These are phyloP conservation scores for Alisma plantagoaquatica DNA, from an alignment of 106 monocot genomes.

Conservation along the genomic window DNA sequence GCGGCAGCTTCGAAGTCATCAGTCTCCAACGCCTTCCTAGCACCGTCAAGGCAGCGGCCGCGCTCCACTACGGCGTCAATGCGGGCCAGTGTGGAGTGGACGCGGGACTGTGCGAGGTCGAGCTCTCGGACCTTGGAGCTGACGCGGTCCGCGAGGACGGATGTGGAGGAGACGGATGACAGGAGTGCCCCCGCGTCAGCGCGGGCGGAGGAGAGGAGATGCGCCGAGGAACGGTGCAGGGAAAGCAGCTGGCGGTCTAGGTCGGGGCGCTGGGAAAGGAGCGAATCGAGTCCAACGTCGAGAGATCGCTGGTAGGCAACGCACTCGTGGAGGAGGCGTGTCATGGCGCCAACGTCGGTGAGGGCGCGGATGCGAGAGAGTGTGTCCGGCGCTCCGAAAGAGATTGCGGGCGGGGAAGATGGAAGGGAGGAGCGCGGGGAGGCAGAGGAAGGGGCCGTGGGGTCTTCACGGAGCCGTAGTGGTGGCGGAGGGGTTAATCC, in stretches of 20 bases:
- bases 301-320: constrained; percentile 62
- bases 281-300: constrained; percentile 61
- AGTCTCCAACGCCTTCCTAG: constrained; percentile 30
- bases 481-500: no score
- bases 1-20: constrained; percentile 72
- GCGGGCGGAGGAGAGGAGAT: constrained; percentile 49
- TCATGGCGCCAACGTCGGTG: constrained; percentile 82
- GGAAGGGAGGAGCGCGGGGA: background rate
- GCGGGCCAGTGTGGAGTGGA: constrained; percentile 39
- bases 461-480: no score
- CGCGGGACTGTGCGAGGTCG: constrained; percentile 73
- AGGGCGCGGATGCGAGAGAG: constrained; percentile 52
- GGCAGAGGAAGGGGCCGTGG: no score
- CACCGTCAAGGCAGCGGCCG: constrained; percentile 48
- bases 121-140: constrained; percentile 61
- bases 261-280: constrained; percentile 69
- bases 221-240: constrained; percentile 46
- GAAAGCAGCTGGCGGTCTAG: constrained; percentile 64
- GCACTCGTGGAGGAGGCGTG: constrained; percentile 93
- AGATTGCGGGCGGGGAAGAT: constrained; percentile 16
- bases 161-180: constrained; percentile 48
- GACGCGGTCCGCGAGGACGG: constrained; percentile 54
- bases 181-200: constrained; percentile 51
- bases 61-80: constrained; percentile 55
- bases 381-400: constrained; percentile 48